Percentiles rank a stretch among this genome's conserved stretches.
Conservation (phyloP, 306 rosid species). For the Corylus americana region DNA sequence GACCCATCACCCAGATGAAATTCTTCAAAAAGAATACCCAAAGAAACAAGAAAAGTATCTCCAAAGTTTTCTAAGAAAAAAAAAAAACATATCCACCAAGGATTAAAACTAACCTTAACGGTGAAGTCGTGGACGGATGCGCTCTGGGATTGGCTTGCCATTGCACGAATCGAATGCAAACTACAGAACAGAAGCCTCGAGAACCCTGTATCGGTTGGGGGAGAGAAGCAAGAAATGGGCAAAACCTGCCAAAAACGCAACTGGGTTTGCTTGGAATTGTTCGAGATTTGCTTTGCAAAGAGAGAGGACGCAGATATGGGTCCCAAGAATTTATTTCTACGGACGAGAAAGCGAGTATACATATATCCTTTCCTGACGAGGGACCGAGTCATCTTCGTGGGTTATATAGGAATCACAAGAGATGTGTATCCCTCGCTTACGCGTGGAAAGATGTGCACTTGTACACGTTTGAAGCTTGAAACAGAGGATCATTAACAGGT, state of each 20-base stretch:
- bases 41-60: slow-evolving; percentile 4
- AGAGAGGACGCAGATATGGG: slow-evolving; percentile 26
- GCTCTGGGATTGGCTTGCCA: slow-evolving; percentile 60
- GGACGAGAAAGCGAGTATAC: slow-evolving; percentile 31
- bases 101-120: slow-evolving; percentile 44
- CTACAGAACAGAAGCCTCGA: slow-evolving; percentile 8
- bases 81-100: background rate
- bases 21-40: background rate
- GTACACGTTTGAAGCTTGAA: background rate
- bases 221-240: background rate
- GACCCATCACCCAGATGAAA: background rate
- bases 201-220: slow-evolving; percentile 13
- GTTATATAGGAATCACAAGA: background rate
- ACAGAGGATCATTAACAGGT: no score
- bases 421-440: background rate
- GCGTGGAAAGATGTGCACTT: background rate
- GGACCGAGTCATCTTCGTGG: no score
- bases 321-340: slow-evolving; percentile 19
- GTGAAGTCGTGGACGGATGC: slow-evolving; percentile 65
- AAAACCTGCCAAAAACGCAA: slow-evolving; percentile 11
- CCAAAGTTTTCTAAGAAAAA: background rate
- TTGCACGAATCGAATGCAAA: slow-evolving; percentile 39
- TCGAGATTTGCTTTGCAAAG: slow-evolving; percentile 3
- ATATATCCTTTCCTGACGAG: background rate
- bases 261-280: slow-evolving; percentile 16